Percentiles rank a stretch among this genome's conserved stretches.
Evolutionary conservation across 169 alveolate genomes (phyloP).

Genomic region (Cryptosporidium sp.): DNA sequence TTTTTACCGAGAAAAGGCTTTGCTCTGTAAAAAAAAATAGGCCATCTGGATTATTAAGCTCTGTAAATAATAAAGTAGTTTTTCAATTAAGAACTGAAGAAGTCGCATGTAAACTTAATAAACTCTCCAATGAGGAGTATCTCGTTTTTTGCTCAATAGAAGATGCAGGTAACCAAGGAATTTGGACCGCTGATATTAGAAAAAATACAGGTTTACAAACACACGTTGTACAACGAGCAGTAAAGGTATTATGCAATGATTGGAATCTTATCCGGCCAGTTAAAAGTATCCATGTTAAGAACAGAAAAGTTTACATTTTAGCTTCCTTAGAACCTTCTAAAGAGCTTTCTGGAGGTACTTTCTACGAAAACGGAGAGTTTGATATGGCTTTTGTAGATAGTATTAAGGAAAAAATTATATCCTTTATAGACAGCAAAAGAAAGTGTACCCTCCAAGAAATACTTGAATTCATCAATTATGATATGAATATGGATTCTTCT

Average conservation of each 20-base stretch:
- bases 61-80: constrained; percentile 63
- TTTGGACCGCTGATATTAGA: constrained; percentile 93
- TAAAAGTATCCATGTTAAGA: constrained; percentile 89
- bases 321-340: constrained; percentile 90
- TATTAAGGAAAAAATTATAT: constrained; percentile 79
- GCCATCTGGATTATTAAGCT: constrained; percentile 13
- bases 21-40: constrained; percentile 78
- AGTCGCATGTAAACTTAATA: constrained; percentile 84
- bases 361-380: constrained; percentile 91
- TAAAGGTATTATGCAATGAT: constrained; percentile 86
- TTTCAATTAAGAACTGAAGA: constrained; percentile 85
- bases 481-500: constrained; percentile 72
- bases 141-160: constrained; percentile 90
- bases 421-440: constrained; percentile 76
- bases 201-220: constrained; percentile 89
- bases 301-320: constrained; percentile 89
- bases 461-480: constrained; percentile 78
- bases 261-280: constrained; percentile 89
- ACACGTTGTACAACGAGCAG: constrained; percentile 89
- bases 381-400: constrained; percentile 89
- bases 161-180: constrained; percentile 90
- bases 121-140: constrained; percentile 88
- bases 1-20: constrained; percentile 80
- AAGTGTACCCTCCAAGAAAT: constrained; percentile 58
- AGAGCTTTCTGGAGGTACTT: constrained; percentile 92